Evolutionary conservation across 305 asterid species (phyloP), one percentile per base, ranked within the genome.

Genomic region (Rubia tinctorum): DNA sequence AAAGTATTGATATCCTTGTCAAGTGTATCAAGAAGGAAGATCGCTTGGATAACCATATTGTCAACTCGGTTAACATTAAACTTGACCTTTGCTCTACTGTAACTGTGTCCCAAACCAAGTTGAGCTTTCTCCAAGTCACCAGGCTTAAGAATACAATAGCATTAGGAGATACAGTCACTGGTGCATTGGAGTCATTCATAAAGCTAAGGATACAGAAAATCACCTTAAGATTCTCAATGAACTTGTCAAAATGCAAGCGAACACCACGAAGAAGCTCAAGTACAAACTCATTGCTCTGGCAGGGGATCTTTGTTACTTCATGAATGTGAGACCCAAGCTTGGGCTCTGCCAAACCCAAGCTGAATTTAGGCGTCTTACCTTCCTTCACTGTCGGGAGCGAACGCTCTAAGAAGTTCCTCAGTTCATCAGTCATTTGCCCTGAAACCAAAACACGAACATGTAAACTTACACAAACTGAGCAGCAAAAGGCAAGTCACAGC

Each of bases 21-120:
- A 75, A 94, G 97, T n/a, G 98, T 91, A 79, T 94, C 98, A 34
- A 94, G 97, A 30, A 92, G 83, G 83, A 91, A 90, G 80, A 94
- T 94, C 27, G 99, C 97, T 84, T 91, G 97, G 75, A 89, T 94
- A 80, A 94, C 97, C 98, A 91, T 94, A 79, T 91, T 91, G 77
- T 93, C 98, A 2, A 93, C 98, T 39, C 98, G 94, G 78, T 93
- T 93, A 73, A 93, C 98, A 76, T 91, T 93, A 75, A 93, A 91
- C 81, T 93, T 91, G 83, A 91, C 97, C 87, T 93, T 93, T 47
- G 98, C 96, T 74, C 97, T 82, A 86, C 98, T 93, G 81, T 91
- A 91, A 82, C 97, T 90, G 81, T 93, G 98, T 47, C 90, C 92
- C 72, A 90, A 81, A 66, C 98, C 98, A 80, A 91, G 98, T 80